Evolutionary conservation across 2,329 filamentous ascomycete species (phyloP), one percentile per base, ranked within the genome.

Genomic region (Emmonsiellopsis sp.): DNA sequence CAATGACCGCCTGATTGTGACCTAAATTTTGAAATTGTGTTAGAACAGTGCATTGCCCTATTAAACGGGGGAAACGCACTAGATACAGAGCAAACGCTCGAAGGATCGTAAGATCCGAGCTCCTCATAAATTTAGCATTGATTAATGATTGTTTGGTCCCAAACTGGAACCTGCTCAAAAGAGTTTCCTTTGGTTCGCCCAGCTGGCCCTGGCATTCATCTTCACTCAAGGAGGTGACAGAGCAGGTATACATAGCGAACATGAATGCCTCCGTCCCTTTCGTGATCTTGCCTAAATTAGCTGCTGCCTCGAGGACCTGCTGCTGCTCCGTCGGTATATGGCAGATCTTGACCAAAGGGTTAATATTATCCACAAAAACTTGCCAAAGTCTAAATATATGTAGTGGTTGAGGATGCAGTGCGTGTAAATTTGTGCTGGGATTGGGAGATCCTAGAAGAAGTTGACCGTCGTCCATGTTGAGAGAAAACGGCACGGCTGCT

Each of bases 341-440:
- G 36, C 87, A 82, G 45, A 82, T 64, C 65, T 88, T 90, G 57
- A 82, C 79, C 49, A 88, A 65, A 0, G 87, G 86, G 61, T 90
- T 86, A 55, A 90, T 81, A 56, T 87, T 82, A 49, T 88, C 83
- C 9, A 89, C 71, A 60, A 84, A 91, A 13, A 83, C 74, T 66
- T 90, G 86, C 87, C 87, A 91, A 6, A 91, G 75, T 49, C 78
- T 77, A 62, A 88, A 84, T 37, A 87, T 79, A 43, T 60, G 54
- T 13, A 59, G 53, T 8, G 57, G 56, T 8, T 57, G 46, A 6
- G 62, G 62, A 46, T 65, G 63, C 5, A 64, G 52, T 21, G 58
- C 43, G 21, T 49, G 49, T 8, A 62, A 42, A 10, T 36, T 42
- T 0, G 14, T 7, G n/a, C 32, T 33, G 14, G 43, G 33, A 32